Conservation (phyloP, 1,139 yeast genomes). For the Starmera stellimalicola region DNA sequence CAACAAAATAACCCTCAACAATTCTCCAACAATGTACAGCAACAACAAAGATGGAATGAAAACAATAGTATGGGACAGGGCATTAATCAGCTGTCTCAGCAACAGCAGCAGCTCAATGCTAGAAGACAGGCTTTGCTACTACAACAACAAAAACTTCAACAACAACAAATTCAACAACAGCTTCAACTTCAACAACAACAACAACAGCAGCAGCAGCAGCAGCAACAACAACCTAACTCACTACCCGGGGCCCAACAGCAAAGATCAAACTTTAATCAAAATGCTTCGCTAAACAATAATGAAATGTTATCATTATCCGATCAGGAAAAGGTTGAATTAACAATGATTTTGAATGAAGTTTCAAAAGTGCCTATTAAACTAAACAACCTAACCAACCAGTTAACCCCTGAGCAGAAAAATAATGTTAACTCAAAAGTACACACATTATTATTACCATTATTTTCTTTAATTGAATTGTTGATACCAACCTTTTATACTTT, state of each 20-base stretch:
- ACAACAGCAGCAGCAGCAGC: conserved; percentile 11
- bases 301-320: conserved; percentile 23
- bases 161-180: conserved; percentile 10
- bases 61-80: conserved; percentile 8
- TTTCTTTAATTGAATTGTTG: conserved; percentile 62
- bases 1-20: neutral
- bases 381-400: conserved; percentile 51
- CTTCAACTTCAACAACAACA: conserved; percentile 12
- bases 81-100: conserved; percentile 14
- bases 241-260: conserved; percentile 1
- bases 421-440: conserved; percentile 51
- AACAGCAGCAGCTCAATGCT: conserved; percentile 14
- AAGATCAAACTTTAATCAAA: conserved; percentile 2
- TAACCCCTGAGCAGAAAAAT: conserved; percentile 56
- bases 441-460: conserved; percentile 46
- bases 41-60: conserved; percentile 9
- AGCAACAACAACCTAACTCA: conserved; percentile 10
- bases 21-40: neutral
- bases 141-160: conserved; percentile 9
- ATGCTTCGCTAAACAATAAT: conserved; percentile 4
- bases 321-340: conserved; percentile 44
- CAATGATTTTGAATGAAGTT: conserved; percentile 60
- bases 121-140: conserved; percentile 11
- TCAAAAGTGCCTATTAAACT: conserved; percentile 55
- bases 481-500: conserved; percentile 70